phyloP scores from a whole-genome alignment of 1,139 yeast genomes.

The Hyphopichia wangnamkhiaoensis region DNA sequence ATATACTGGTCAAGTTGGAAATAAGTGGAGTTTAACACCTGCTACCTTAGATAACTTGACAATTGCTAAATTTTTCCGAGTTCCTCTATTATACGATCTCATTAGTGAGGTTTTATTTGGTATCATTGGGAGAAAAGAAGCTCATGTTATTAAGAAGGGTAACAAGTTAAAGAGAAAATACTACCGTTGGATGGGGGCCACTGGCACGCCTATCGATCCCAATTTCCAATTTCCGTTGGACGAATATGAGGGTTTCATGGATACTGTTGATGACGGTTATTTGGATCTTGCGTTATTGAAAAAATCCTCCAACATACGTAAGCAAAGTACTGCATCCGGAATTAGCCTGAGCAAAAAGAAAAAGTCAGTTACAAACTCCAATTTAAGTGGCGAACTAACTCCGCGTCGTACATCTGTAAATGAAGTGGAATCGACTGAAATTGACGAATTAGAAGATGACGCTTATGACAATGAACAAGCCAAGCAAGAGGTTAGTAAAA shows the following conservation, averaged over 20 bases:
- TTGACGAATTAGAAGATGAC: conserved; percentile 6
- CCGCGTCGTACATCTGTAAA: conserved; percentile 6
- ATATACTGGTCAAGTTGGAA: conserved; percentile 77
- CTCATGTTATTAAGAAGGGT: conserved; percentile 46
- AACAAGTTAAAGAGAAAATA: conserved; percentile 33
- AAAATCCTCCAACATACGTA: conserved; percentile 35
- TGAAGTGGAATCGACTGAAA: conserved; percentile 4
- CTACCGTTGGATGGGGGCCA: conserved; percentile 23
- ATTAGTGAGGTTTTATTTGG: conserved; percentile 69
- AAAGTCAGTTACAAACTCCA: conserved; percentile 6
- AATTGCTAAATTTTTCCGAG: conserved; percentile 62
- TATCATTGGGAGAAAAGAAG: conserved; percentile 65
- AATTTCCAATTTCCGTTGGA: conserved; percentile 42
- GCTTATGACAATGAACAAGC: conserved; percentile 4
- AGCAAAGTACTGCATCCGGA: conserved; percentile 15
- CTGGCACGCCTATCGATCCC: conserved; percentile 23
- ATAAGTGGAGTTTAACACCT: conserved; percentile 68
- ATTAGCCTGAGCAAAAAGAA: conserved; percentile 14
- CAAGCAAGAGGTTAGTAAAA: conserved; percentile 7
- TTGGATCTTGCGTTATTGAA: conserved; percentile 57
- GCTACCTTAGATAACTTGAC: conserved; percentile 64
- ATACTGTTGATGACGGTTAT: conserved; percentile 62
- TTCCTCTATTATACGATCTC: conserved; percentile 68
- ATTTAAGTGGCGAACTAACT: background rate
- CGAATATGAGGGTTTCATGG: conserved; percentile 46